phyloP scores from a whole-genome alignment of 2,329 filamentous ascomycete genomes.

The Ceratocystis lukuohia region DNA sequence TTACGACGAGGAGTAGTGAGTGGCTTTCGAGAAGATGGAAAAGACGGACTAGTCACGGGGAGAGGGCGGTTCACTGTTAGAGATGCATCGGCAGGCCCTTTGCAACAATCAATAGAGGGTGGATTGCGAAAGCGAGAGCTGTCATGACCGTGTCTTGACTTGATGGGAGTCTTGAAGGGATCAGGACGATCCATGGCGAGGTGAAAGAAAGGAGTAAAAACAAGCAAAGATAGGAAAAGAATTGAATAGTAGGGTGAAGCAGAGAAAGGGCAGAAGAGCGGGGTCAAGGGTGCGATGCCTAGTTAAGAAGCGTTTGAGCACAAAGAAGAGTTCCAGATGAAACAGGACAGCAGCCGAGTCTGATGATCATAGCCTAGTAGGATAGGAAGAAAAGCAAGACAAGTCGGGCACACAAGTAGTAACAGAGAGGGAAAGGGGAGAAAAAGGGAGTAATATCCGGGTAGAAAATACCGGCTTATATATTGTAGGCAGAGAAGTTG shows the following conservation, averaged over 20 bases:
- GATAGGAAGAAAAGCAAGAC: no score
- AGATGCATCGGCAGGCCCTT: background rate
- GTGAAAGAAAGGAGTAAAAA: background rate
- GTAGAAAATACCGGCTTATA: background rate
- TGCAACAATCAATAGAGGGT: background rate
- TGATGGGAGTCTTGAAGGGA: conserved; percentile 1
- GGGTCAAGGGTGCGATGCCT: no score
- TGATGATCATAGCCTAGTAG: no score
- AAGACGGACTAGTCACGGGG: background rate
- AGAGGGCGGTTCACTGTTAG: background rate
- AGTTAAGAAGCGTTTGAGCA: no score
- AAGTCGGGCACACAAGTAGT: no score
- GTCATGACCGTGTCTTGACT: background rate
- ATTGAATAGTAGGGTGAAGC: background rate
- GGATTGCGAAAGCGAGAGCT: background rate
- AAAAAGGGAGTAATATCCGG: background rate
- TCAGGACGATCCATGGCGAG: background rate
- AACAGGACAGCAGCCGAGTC: no score
- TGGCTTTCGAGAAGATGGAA: background rate
- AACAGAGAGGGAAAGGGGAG: background rate
- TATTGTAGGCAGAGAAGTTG: background rate
- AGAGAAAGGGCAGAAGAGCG: background rate
- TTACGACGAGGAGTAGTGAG: conserved; percentile 1
- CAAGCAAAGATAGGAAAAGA: background rate
- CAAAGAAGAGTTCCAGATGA: no score